These are phyloP conservation scores for Fraxinus latifolia DNA, from an alignment of 305 asterid species.

Conservation along the genomic window DNA sequence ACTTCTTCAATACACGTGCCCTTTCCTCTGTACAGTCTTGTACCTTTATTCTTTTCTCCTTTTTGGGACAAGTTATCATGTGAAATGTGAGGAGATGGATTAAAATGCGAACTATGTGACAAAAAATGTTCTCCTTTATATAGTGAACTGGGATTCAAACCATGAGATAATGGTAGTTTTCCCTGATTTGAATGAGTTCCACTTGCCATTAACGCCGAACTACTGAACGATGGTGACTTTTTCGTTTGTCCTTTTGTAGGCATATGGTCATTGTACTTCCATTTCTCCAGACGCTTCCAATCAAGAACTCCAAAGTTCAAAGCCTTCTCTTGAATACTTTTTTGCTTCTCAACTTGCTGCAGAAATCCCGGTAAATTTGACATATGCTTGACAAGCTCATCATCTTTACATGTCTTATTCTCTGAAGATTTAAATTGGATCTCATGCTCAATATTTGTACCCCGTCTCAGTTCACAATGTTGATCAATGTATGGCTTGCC, in stretches of 20 bases:
- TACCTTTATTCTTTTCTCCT: constrained; percentile 2
- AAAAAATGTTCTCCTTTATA: constrained; percentile 26
- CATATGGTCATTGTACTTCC: constrained; percentile 72
- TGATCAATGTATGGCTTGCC: constrained; percentile 40
- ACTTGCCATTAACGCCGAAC: constrained; percentile 32
- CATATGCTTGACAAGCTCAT: constrained; percentile 89
- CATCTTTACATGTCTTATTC: constrained; percentile 38
- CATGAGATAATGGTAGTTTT: constrained; percentile 29
- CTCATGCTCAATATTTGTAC: constrained; percentile 29
- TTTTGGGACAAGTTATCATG: constrained; percentile 10
- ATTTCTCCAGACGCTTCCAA: constrained; percentile 81
- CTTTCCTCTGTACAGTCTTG: constrained; percentile 37
- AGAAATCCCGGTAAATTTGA: constrained; percentile 85
- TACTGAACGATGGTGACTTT: constrained; percentile 31
- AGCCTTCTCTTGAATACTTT: constrained; percentile 68
- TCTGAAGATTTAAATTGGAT: constrained; percentile 33
- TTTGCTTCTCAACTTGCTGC: constrained; percentile 56
- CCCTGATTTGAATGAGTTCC: constrained; percentile 35
- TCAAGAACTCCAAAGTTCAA: constrained; percentile 92
- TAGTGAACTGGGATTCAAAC: constrained; percentile 26
- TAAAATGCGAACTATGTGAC: constrained; percentile 29
- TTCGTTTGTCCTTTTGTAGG: constrained; percentile 45
- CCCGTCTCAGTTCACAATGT: constrained; percentile 27
- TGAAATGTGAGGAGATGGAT: constrained; percentile 33
- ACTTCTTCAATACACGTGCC: constrained; percentile 31